A percentile compares a stretch with the other conserved stretches of the same genome.
phyloP scores from a whole-genome alignment of 2,329 filamentous ascomycete genomes.

The Cryphonectria radicalis region DNA sequence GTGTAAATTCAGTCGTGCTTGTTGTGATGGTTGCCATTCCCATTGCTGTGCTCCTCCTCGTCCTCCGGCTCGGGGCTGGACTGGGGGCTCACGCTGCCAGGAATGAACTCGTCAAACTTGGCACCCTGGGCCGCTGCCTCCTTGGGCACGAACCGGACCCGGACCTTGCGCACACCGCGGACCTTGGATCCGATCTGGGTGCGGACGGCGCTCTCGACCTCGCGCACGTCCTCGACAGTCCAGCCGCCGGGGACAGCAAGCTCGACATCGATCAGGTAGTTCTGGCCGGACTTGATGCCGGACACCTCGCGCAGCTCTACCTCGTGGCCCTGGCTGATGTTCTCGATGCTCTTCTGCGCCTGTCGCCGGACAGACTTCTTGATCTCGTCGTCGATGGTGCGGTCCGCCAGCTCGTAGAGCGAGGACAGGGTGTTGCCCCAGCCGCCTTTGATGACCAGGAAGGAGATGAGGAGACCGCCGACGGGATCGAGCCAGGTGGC shows the following conservation, averaged over 20 bases:
- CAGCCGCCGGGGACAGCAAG: conserved; percentile 77
- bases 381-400: conserved; percentile 83
- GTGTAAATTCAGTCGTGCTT: conserved; percentile 28
- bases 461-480: conserved; percentile 87
- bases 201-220: conserved; percentile 75
- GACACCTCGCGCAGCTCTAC: conserved; percentile 78
- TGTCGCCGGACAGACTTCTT: conserved; percentile 72
- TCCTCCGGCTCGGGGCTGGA: conserved; percentile 66
- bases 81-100: conserved; percentile 61
- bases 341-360: conserved; percentile 60
- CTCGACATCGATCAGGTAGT: conserved; percentile 91
- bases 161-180: conserved; percentile 80
- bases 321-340: conserved; percentile 57
- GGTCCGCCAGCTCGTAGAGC: conserved; percentile 88
- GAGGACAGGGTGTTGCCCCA: conserved; percentile 82
- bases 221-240: conserved; percentile 72
- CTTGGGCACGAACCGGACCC: conserved; percentile 79
- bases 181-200: conserved; percentile 75
- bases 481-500: conserved; percentile 94
- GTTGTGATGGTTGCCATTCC: conserved; percentile 36
- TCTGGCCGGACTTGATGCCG: conserved; percentile 94
- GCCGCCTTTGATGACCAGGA: conserved; percentile 91
- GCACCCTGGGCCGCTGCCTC: conserved; percentile 60
- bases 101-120: conserved; percentile 78
- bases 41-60: conserved; percentile 47